A percentile compares a stretch with the other conserved stretches of the same genome.
Conservation (phyloP, 202 grass and related monocot genomes). For the Hordeum pubiflorum region DNA sequence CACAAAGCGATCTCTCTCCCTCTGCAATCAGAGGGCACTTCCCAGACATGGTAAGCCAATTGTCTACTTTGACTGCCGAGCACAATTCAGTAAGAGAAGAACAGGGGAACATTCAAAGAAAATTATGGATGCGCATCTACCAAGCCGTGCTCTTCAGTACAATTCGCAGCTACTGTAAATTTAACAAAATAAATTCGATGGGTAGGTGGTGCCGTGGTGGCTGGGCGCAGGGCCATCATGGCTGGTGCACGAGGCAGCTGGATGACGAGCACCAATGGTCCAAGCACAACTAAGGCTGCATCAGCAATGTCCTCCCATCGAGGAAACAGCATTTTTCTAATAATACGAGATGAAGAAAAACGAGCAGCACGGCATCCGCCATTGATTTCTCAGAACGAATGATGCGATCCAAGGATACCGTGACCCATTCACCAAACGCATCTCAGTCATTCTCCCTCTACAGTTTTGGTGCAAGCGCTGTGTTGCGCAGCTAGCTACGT, state of each 20-base stretch:
- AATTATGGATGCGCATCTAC: neutral
- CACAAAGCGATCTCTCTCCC: neutral
- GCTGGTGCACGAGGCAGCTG: neutral
- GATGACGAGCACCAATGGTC: neutral
- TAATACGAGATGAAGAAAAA: too few species aligned
- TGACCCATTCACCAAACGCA: neutral
- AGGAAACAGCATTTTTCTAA: neutral
- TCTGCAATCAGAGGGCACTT: neutral
- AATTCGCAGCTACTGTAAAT: neutral
- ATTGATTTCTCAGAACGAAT: neutral
- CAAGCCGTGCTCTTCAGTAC: neutral
- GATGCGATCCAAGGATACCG: neutral
- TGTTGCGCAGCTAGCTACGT: neutral
- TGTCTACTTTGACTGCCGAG: neutral
- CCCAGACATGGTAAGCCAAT: neutral
- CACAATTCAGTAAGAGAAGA: neutral
- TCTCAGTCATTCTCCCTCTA: neutral
- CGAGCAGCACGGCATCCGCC: neutral
- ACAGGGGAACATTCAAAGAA: neutral
- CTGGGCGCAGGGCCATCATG: constrained; percentile 8
- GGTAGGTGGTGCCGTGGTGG: neutral
- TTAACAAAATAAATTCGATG: neutral
- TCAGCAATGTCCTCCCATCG: neutral
- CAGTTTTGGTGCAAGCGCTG: neutral
- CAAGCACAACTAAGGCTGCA: neutral